Conservation (phyloP, 495 filamentous ascomycete genomes). For the Alectoria sarmentosa region DNA sequence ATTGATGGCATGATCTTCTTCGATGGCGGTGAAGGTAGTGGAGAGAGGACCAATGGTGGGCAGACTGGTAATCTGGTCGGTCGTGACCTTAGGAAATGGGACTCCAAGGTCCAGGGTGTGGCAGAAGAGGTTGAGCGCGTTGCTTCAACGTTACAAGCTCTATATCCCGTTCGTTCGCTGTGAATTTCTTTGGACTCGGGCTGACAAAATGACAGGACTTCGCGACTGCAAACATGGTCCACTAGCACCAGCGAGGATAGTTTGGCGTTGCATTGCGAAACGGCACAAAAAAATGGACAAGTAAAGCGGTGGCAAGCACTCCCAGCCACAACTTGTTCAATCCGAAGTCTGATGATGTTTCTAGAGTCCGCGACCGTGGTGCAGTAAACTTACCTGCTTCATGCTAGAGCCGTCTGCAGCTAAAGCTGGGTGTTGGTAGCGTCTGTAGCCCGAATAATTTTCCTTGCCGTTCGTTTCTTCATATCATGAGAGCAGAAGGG, state of each 20-base stretch:
- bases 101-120: conserved; percentile 74
- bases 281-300: neutral
- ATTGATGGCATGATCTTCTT: conserved; percentile 86
- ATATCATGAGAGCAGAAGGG: neutral
- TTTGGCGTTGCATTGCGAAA: neutral
- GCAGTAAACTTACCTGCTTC: neutral
- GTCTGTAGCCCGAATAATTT: neutral
- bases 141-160: conserved; percentile 61
- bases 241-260: neutral
- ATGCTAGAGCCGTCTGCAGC: neutral
- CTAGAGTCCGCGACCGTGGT: neutral
- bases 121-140: conserved; percentile 87
- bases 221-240: neutral
- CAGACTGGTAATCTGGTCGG: conserved; percentile 52
- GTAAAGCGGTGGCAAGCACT: neutral
- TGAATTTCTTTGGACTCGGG: neutral
- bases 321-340: neutral
- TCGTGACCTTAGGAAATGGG: conserved; percentile 75
- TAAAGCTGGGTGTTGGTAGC: neutral
- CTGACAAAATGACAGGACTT: conserved; percentile 1
- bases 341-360: neutral
- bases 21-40: conserved; percentile 60
- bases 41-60: conserved; percentile 49
- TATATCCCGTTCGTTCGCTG: conserved; percentile 47
- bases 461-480: neutral